phyloP scores from a whole-genome alignment of 495 filamentous ascomycete genomes.

The Xeromyces bisporus region DNA sequence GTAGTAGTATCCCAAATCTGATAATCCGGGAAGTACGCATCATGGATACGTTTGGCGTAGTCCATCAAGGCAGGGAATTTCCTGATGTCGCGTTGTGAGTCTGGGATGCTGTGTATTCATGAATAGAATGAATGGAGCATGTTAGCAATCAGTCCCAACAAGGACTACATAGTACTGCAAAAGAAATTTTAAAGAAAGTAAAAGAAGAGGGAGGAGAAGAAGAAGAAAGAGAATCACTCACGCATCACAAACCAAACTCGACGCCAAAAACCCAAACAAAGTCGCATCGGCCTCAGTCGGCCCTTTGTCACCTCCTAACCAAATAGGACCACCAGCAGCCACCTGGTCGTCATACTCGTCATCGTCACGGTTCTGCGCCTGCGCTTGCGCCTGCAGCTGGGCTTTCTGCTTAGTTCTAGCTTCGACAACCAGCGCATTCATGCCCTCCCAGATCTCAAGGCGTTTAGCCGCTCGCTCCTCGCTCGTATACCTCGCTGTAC shows the following conservation, averaged over 20 bases:
- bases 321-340: slow-evolving; percentile 27
- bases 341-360: slow-evolving; percentile 1
- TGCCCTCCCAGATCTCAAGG: slow-evolving; percentile 33
- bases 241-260: slow-evolving; percentile 33
- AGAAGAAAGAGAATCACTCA: slow-evolving; percentile 18
- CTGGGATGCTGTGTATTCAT: slow-evolving; percentile 37
- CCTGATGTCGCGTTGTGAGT: slow-evolving; percentile 24
- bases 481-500: slow-evolving; percentile 29
- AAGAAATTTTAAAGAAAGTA: not conserved
- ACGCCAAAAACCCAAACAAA: slow-evolving; percentile 39
- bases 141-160: slow-evolving; percentile 1
- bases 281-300: slow-evolving; percentile 41
- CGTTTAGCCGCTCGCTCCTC: slow-evolving; percentile 31
- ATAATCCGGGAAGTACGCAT: slow-evolving; percentile 44
- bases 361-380: no score
- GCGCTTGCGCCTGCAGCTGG: no score
- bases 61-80: slow-evolving; percentile 32
- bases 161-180: not conserved
- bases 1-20: slow-evolving; percentile 15
- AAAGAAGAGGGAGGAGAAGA: not conserved
- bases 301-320: slow-evolving; percentile 34
- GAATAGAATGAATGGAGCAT: slow-evolving; percentile 1
- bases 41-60: slow-evolving; percentile 41
- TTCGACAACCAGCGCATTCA: slow-evolving; percentile 23
- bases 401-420: no score